A percentile compares a stretch with the other conserved stretches of the same genome.
Evolutionary conservation across 345 rosid genomes (phyloP).

Genomic region (Citrus inodora): DNA sequence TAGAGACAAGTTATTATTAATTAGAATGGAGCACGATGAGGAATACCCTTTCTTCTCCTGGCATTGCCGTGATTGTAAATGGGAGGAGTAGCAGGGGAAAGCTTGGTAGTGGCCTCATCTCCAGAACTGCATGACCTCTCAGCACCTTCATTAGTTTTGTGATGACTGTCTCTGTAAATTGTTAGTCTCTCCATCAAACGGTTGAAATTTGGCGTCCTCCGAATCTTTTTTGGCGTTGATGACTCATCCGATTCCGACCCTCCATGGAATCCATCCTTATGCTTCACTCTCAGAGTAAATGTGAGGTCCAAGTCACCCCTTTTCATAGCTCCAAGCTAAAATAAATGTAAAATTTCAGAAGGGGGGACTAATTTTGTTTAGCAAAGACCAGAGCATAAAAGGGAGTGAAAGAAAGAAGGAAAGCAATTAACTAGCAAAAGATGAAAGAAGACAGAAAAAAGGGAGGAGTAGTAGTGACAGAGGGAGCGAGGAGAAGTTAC

Average conservation of each 20-base stretch:
- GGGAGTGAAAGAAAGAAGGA: too few relatives aligned
- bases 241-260: conserved; percentile 72
- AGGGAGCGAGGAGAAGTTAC: conserved; percentile 9
- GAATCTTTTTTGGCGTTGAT: conserved; percentile 69
- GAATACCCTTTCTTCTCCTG: conserved; percentile 74
- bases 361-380: too few relatives aligned
- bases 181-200: conserved; percentile 61
- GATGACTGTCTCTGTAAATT: conserved; percentile 34
- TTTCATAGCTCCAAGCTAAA: conserved; percentile 73
- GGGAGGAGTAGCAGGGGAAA: conserved; percentile 62
- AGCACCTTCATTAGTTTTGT: conserved; percentile 21
- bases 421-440: too few relatives aligned
- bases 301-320: conserved; percentile 60
- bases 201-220: conserved; percentile 50
- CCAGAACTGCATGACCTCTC: conserved; percentile 52
- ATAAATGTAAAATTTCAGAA: not conserved
- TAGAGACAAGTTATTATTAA: not conserved
- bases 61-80: conserved; percentile 63
- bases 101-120: conserved; percentile 47
- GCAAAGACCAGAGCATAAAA: too few relatives aligned
- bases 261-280: conserved; percentile 34
- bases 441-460: too few relatives aligned
- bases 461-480: too few relatives aligned
- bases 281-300: conserved; percentile 51
- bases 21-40: conserved; percentile 78